Conservation (phyloP, 805 yeast species). For the Myxozyma mucilagina region DNA sequence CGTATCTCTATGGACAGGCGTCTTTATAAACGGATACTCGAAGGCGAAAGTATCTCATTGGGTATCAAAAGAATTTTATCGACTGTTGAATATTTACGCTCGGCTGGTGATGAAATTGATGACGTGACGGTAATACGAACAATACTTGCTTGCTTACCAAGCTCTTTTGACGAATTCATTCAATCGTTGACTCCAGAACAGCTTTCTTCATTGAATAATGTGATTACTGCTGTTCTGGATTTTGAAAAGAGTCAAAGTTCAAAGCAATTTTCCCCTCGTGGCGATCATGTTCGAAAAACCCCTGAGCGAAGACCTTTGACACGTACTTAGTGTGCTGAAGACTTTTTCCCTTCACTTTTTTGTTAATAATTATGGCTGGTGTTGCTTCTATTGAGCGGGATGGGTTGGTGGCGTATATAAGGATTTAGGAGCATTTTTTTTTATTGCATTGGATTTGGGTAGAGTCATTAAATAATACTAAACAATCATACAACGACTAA, state of each 20-base stretch:
- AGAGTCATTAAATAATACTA: background rate
- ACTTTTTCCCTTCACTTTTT: background rate
- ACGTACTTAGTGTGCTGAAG: background rate
- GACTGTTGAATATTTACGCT: constrained; percentile 15
- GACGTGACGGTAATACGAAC: constrained; percentile 13
- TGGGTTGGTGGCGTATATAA: background rate
- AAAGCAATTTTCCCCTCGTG: background rate
- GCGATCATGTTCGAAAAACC: background rate
- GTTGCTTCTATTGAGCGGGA: background rate
- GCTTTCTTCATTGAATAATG: background rate
- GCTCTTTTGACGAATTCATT: constrained; percentile 9
- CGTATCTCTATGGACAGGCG: constrained; percentile 13
- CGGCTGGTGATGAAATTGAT: constrained; percentile 15
- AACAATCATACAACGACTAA: background rate
- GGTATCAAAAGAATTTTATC: constrained; percentile 5
- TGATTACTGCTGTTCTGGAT: constrained; percentile 7
- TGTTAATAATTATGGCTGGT: background rate
- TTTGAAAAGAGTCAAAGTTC: background rate
- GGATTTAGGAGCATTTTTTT: background rate
- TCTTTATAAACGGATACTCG: constrained; percentile 2
- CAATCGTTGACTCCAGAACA: constrained; percentile 5
- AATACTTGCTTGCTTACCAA: constrained; percentile 20
- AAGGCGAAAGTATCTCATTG: background rate
- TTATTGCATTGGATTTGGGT: background rate
- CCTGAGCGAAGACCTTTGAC: constrained; percentile 2